Base-by-base conservation (phyloP, 495 filamentous ascomycete species). In the Penicillium turbatum region DNA sequence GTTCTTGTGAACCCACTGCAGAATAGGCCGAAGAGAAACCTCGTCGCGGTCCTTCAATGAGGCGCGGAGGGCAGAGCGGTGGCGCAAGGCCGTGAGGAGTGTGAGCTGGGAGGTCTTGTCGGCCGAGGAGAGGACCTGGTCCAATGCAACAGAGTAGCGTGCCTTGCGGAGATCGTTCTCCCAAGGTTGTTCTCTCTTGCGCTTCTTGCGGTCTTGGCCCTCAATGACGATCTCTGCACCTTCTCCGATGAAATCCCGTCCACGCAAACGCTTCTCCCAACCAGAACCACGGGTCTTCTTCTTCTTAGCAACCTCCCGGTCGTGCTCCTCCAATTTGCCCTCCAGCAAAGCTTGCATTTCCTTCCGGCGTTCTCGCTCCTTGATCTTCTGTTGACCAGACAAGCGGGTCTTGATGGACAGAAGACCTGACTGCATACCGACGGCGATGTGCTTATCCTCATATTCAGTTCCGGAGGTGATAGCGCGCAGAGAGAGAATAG, bases 391-490 rank as follows among this genome's bases (percentile, higher is more conserved):
- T 51, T 90, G 79, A 13, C 92, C 91, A 0, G 88, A 87, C 0
- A 95, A 79, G 0, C 92, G 83, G 17, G 95, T 97, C 63, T 87
- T 85, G 54, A 97, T 79, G 2, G 89, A 93, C 4, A 98, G 72
- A 1, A 96, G 76, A 29, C 95, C 95, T 2, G 89, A 93, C 55
- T 92, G 84, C 85, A 97, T 89, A 70, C 95, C 93, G 0, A 97
- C 92, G 6, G 85, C 90, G 29, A 99, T 78, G 70, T 99, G 93
- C 48, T 88, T 87, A 60, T 95, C 90, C 59, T 90, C 88, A 21
- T 79, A 80, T 15, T 78, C 74, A 15, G 76, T 62, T 19, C 86
- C 86, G 29, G 84, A 74, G 24, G 79, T 72, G 60, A 97, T 81
- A 48, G 92, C 85, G 52, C 75, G 77, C 47, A 97, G 76, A 2